phyloP scores from a whole-genome alignment of 148 eudicot genomes.

The Nepenthes mirabilis region DNA sequence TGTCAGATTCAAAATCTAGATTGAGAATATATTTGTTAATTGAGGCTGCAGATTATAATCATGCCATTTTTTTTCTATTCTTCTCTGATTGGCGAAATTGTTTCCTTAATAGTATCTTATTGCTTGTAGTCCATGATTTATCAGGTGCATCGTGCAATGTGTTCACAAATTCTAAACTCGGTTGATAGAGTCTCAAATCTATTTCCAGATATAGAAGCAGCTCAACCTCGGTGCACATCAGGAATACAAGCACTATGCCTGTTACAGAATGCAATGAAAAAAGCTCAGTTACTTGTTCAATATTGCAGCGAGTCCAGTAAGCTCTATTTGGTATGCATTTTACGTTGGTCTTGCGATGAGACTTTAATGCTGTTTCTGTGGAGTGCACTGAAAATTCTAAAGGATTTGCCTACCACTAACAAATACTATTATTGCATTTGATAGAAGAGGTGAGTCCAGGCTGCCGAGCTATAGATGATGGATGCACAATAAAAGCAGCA shows the following conservation, averaged over 20 bases:
- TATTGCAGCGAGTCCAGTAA: slow-evolving; percentile 67
- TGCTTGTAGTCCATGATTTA: not conserved
- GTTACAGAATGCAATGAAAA: slow-evolving; percentile 40
- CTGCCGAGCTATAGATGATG: no score
- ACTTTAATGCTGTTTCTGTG: not conserved
- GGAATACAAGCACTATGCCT: slow-evolving; percentile 66
- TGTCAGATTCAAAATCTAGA: no score
- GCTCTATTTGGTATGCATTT: slow-evolving; percentile 66
- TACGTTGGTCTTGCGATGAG: not conserved
- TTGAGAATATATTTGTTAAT: no score
- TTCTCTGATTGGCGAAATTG: no score
- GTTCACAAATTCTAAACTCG: slow-evolving; percentile 38
- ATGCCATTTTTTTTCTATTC: no score
- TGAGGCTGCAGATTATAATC: no score
- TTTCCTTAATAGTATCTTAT: not conserved
- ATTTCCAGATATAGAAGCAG: slow-evolving; percentile 63
- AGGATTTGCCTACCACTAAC: not conserved
- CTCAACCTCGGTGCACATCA: slow-evolving; percentile 56
- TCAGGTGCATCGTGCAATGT: slow-evolving; percentile 78
- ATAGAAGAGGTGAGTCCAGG: no score
- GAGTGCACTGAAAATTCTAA: not conserved
- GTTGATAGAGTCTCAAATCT: slow-evolving; percentile 36
- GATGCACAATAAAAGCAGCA: no score
- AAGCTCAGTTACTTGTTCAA: slow-evolving; percentile 43
- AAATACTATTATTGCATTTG: not conserved